Percentiles rank a stretch among this genome's conserved stretches.
Evolutionary conservation across 768 basidiomycete species (phyloP).

Genomic region (Candolleomyces aberdarensis): DNA sequence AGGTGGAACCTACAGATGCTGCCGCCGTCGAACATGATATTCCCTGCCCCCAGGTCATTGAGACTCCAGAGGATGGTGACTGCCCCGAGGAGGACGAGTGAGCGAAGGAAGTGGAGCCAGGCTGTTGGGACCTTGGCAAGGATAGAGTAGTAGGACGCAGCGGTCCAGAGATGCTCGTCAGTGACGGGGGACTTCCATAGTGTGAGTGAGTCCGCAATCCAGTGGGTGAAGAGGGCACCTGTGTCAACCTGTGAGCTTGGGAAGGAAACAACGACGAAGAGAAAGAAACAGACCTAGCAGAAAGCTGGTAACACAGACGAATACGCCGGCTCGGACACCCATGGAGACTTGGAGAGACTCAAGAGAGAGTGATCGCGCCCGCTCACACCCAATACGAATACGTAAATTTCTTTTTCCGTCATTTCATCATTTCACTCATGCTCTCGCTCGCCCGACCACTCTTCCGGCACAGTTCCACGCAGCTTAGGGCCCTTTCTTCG

Average conservation of each 20-base stretch:
- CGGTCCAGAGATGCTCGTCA: conserved; percentile 81
- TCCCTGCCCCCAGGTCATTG: conserved; percentile 72
- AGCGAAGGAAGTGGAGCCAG: conserved; percentile 52
- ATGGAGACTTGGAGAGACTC: conserved; percentile 31
- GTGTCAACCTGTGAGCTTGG: conserved; percentile 10
- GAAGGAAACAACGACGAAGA: neutral
- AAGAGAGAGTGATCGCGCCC: conserved; percentile 1
- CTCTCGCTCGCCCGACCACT: neutral
- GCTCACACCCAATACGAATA: neutral
- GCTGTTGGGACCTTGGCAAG: conserved; percentile 59
- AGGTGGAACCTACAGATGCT: conserved; percentile 67
- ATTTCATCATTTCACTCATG: neutral
- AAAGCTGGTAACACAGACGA: conserved; percentile 77
- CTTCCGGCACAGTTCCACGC: too few relatives aligned
- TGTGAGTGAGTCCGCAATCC: conserved; percentile 91
- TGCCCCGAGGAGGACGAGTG: conserved; percentile 56
- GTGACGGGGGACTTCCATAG: conserved; percentile 87
- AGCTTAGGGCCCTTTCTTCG: neutral
- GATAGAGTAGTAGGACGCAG: conserved; percentile 79
- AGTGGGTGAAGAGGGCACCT: conserved; percentile 85
- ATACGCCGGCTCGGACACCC: conserved; percentile 71
- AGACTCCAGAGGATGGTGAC: conserved; percentile 76
- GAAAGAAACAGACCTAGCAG: conserved; percentile 56
- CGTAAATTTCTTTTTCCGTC: conserved; percentile 4
- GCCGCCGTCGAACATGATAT: conserved; percentile 90